These are phyloP conservation scores for Backusella psychrophila DNA, from an alignment of 192 early-diverging fungal species.

Conservation along the genomic window DNA sequence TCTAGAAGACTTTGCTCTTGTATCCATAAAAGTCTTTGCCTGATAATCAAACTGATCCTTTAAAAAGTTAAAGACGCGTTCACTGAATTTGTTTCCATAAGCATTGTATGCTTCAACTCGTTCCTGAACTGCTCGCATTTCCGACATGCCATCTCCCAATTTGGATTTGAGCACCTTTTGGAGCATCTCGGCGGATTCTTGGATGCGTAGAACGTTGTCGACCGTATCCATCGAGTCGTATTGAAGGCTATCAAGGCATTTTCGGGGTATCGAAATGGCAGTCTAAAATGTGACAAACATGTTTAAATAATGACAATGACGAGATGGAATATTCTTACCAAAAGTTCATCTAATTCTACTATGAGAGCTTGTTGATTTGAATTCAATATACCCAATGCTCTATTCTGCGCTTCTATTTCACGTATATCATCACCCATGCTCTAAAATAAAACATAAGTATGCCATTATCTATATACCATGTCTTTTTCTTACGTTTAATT, in stretches of 20 bases:
- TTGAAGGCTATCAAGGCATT: conserved; percentile 59
- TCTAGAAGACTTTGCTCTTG: conserved; percentile 31
- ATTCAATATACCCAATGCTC: conserved; percentile 85
- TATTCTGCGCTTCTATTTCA: conserved; percentile 91
- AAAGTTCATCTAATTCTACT: conserved; percentile 78
- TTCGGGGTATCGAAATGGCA: conserved; percentile 61
- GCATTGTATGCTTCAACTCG: conserved; percentile 64
- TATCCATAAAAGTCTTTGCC: conserved; percentile 28
- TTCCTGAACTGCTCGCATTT: conserved; percentile 58
- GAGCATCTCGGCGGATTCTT: conserved; percentile 63
- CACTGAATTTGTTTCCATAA: conserved; percentile 64
- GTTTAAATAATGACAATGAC: too few relatives aligned
- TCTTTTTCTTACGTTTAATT: conserved; percentile 85
- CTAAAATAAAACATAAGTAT: conserved; percentile 39
- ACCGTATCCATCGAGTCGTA: conserved; percentile 64
- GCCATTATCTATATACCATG: too few relatives aligned
- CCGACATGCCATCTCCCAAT: conserved; percentile 51
- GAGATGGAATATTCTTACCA: conserved; percentile 40
- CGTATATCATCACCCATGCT: conserved; percentile 93
- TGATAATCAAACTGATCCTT: conserved; percentile 64
- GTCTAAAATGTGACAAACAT: conserved; percentile 27
- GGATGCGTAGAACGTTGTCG: conserved; percentile 55
- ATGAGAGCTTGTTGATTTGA: conserved; percentile 86
- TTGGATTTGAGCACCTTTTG: conserved; percentile 65
- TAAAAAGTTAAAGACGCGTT: conserved; percentile 61